Conservation (phyloP, 768 basidiomycete species). For the Boletus rufocinnamomeus region DNA sequence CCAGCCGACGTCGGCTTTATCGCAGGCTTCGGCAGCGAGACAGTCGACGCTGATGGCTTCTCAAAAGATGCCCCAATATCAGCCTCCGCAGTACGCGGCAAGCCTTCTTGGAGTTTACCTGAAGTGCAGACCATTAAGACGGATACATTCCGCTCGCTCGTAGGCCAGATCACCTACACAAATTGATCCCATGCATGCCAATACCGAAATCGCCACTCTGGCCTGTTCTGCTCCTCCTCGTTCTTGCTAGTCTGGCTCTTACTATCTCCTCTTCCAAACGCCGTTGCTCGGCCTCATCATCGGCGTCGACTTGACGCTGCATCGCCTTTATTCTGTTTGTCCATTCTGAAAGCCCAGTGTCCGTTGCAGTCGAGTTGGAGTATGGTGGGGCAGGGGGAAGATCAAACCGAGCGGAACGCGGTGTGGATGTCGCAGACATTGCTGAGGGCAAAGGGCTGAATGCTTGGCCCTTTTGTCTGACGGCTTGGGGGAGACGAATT, state of each 20-base stretch:
- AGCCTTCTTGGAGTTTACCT: conserved; percentile 29
- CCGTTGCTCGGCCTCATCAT: conserved; percentile 76
- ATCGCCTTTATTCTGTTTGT: conserved; percentile 76
- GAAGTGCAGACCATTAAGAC: conserved; percentile 5
- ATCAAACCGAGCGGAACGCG: conserved; percentile 38
- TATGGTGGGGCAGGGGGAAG: conserved; percentile 36
- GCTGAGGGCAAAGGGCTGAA: not conserved
- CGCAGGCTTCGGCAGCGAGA: conserved; percentile 16
- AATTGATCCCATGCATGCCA: conserved; percentile 38
- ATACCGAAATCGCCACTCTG: conserved; percentile 41
- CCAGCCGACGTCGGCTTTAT: conserved; percentile 13
- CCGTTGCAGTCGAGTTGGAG: conserved; percentile 38
- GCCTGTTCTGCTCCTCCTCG: conserved; percentile 38
- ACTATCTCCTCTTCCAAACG: conserved; percentile 60
- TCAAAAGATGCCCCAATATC: conserved; percentile 14
- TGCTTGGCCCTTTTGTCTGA: not conserved
- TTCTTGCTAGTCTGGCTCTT: conserved; percentile 48
- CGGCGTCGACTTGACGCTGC: conserved; percentile 79
- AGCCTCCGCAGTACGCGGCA: conserved; percentile 7
- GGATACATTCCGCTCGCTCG: not conserved
- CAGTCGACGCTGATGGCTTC: conserved; percentile 3
- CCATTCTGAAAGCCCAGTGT: conserved; percentile 78
- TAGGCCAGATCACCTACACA: conserved; percentile 30
- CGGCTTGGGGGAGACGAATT: not conserved
- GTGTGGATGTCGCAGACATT: conserved; percentile 35